Evolutionary conservation across 148 eudicot species (phyloP).

Genomic region (Simmondsia chinensis): DNA sequence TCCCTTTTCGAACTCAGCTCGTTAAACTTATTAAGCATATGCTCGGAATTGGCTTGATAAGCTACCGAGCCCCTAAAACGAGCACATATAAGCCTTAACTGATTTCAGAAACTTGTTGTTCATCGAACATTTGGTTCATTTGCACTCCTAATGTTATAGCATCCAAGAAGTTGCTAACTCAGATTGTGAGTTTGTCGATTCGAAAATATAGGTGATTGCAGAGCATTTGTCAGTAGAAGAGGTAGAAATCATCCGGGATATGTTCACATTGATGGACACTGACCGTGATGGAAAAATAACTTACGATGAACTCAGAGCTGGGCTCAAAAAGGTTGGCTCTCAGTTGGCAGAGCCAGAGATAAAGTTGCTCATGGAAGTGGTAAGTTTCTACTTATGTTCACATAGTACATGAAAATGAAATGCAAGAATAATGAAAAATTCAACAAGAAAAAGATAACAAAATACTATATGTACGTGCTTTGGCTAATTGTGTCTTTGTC

Average conservation of each 20-base stretch:
- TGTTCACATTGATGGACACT: constrained; percentile 80
- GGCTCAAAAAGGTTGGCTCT: constrained; percentile 80
- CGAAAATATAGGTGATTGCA: constrained; percentile 54
- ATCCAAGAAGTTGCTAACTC: too few relatives aligned
- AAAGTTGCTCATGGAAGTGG: constrained; percentile 90
- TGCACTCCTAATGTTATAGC: too few relatives aligned
- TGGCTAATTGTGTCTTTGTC: too few relatives aligned
- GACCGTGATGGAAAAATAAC: constrained; percentile 78
- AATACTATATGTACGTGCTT: too few relatives aligned
- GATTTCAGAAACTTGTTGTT: not conserved
- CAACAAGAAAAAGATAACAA: too few relatives aligned
- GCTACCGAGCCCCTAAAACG: too few relatives aligned
- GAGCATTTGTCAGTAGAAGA: constrained; percentile 78
- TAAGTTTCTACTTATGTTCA: constrained; percentile 17
- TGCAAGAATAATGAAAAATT: too few relatives aligned
- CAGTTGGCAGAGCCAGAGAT: constrained; percentile 85
- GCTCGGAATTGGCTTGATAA: too few relatives aligned
- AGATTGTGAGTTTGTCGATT: not conserved
- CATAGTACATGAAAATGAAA: not conserved
- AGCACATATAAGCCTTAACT: too few relatives aligned
- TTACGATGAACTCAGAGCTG: constrained; percentile 60
- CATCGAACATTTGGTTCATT: not conserved
- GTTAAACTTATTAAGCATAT: too few relatives aligned
- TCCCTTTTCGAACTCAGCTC: too few relatives aligned
- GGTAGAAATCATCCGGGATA: constrained; percentile 77